These are phyloP conservation scores for Ramaria sp. DNA, from an alignment of 768 basidiomycete species.

Conservation along the genomic window DNA sequence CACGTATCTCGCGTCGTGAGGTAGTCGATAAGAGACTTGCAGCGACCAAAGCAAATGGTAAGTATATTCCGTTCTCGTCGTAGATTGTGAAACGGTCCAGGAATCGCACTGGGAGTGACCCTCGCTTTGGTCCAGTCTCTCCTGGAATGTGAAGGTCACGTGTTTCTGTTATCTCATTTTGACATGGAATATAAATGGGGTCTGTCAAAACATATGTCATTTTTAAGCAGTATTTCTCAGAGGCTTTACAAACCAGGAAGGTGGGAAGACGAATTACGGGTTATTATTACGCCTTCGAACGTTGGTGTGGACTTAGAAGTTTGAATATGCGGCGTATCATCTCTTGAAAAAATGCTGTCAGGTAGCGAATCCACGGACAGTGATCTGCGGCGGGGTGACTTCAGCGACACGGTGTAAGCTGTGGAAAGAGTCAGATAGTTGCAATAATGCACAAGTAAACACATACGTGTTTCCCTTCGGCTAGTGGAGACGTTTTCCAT, in stretches of 20 bases:
- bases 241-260: background rate
- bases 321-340: background rate
- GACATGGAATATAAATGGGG: background rate
- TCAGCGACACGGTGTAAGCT: background rate
- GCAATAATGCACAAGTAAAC: background rate
- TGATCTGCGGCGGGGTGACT: background rate
- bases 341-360: background rate
- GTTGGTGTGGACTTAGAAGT: background rate
- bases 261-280: background rate
- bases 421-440: background rate
- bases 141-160: background rate
- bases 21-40: background rate
- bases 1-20: background rate
- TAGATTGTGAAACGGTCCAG: constrained; percentile 47
- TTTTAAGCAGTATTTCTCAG: background rate
- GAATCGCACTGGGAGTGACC: constrained; percentile 43
- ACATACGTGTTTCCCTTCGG: background rate
- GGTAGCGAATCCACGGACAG: background rate
- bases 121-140: background rate
- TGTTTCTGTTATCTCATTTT: background rate
- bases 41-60: constrained; percentile 24
- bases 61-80: constrained; percentile 24
- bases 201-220: background rate
- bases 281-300: constrained; percentile 1
- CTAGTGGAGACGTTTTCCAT: too few relatives aligned